Conservation (phyloP, 805 yeast species). For the Gaillardinia entomophila region DNA sequence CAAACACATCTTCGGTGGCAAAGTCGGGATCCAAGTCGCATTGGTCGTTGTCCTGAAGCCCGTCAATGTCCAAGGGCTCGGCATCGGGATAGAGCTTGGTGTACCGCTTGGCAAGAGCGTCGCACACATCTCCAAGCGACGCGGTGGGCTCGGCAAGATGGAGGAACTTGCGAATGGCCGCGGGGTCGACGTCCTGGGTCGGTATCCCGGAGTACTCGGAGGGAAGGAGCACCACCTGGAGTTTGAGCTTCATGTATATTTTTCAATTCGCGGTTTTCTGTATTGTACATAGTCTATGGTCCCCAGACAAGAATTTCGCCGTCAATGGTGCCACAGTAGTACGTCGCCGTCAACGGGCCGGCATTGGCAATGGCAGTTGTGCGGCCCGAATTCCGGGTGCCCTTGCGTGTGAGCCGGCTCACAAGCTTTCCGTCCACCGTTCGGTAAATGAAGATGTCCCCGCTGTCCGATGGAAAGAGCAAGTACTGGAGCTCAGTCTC, state of each 20-base stretch:
- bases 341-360: conserved; percentile 39
- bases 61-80: conserved; percentile 47
- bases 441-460: conserved; percentile 58
- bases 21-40: conserved; percentile 83
- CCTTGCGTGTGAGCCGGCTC: conserved; percentile 45
- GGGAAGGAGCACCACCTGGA: conserved; percentile 41
- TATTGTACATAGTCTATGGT: conserved; percentile 4
- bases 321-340: conserved; percentile 59
- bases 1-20: conserved; percentile 56
- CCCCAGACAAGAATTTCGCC: conserved; percentile 62
- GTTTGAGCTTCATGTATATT: conserved; percentile 22
- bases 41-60: conserved; percentile 58
- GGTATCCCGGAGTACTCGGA: conserved; percentile 11
- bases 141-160: conserved; percentile 52
- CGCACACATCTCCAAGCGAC: conserved; percentile 43
- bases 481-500: conserved; percentile 56
- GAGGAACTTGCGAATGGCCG: conserved; percentile 44
- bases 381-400: conserved; percentile 35
- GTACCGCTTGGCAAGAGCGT: conserved; percentile 52
- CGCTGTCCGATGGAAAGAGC: conserved; percentile 70
- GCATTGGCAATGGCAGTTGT: conserved; percentile 49
- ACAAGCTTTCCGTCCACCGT: conserved; percentile 59
- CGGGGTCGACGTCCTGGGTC: conserved; percentile 15
- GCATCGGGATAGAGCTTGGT: conserved; percentile 61
- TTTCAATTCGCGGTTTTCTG: too few relatives aligned